These are phyloP conservation scores for Solanum infundibuliforme DNA, from an alignment of 257 asterid species.

Conservation along the genomic window DNA sequence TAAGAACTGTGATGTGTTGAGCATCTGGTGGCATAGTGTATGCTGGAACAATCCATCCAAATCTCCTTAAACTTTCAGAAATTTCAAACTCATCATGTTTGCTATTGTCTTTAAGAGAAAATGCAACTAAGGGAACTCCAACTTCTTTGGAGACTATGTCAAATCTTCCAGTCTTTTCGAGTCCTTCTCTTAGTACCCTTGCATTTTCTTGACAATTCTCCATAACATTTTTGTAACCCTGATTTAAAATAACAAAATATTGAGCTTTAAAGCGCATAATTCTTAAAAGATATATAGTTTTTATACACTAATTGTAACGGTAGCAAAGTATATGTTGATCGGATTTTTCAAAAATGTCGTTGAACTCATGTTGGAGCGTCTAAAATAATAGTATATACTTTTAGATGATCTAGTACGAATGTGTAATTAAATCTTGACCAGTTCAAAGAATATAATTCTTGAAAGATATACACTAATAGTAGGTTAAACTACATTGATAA, in stretches of 20 bases:
- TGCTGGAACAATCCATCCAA: constrained; percentile 86
- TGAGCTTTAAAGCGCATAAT: background rate
- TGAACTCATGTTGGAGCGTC: too few species aligned
- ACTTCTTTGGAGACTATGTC: constrained; percentile 62
- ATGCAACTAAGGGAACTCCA: constrained; percentile 87
- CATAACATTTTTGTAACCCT: constrained; percentile 77
- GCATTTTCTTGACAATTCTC: constrained; percentile 84
- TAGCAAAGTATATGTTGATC: background rate
- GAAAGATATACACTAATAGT: background rate
- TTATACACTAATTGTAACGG: background rate
- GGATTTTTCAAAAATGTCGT: background rate
- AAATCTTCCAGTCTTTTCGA: constrained; percentile 66
- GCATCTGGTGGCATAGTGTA: constrained; percentile 91
- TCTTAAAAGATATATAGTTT: background rate
- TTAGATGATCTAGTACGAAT: too few species aligned
- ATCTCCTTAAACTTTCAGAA: constrained; percentile 62
- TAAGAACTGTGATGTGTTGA: constrained; percentile 64
- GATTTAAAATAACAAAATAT: background rate
- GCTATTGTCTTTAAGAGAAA: constrained; percentile 67
- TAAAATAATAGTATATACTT: too few species aligned
- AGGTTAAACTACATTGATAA: background rate
- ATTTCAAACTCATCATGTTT: constrained; percentile 69
- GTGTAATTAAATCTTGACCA: background rate
- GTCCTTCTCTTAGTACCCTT: constrained; percentile 44
- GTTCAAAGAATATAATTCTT: background rate